phyloP scores from a whole-genome alignment of 208 protist genomes.

The Trypanosoma caninum region DNA sequence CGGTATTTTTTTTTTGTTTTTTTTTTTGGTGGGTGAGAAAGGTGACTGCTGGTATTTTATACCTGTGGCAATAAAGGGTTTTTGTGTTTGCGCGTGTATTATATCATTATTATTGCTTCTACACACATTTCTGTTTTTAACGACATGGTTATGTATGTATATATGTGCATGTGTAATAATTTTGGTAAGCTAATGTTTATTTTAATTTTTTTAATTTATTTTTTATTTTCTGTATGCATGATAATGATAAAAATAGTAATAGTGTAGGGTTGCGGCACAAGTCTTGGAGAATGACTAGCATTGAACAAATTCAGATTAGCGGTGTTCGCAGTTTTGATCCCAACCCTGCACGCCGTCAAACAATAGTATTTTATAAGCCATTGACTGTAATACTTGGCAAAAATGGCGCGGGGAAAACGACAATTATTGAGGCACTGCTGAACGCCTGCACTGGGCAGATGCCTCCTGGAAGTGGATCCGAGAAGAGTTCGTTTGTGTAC shows the following conservation, averaged over 20 bases:
- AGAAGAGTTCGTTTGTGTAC: constrained; percentile 97
- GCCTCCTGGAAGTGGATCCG: constrained; percentile 91
- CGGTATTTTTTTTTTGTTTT: neutral
- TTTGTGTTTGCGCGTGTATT: too few relatives aligned
- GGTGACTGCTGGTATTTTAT: too few relatives aligned
- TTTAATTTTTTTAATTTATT: constrained; percentile 2
- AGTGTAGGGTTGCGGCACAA: neutral
- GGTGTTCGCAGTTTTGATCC: constrained; percentile 97
- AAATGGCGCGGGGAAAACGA: constrained; percentile 98
- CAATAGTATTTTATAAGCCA: constrained; percentile 97
- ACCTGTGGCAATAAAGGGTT: too few relatives aligned
- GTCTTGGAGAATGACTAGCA: constrained; percentile 88
- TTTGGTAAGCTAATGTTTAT: too few relatives aligned
- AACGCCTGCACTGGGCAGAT: constrained; percentile 97
- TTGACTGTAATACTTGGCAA: constrained; percentile 98
- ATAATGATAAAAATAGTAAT: neutral
- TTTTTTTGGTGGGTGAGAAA: too few relatives aligned
- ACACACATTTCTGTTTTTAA: too few relatives aligned
- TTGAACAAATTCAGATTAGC: constrained; percentile 96
- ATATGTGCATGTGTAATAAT: too few relatives aligned
- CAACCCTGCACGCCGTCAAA: constrained; percentile 67
- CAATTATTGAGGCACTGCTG: constrained; percentile 98
- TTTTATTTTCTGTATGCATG: neutral
- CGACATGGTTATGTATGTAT: too few relatives aligned
- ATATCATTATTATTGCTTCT: too few relatives aligned